A percentile compares a stretch with the other conserved stretches of the same genome.
Evolutionary conservation across 2,329 filamentous ascomycete genomes (phyloP).

Genomic region (Colletotrichum phormii): DNA sequence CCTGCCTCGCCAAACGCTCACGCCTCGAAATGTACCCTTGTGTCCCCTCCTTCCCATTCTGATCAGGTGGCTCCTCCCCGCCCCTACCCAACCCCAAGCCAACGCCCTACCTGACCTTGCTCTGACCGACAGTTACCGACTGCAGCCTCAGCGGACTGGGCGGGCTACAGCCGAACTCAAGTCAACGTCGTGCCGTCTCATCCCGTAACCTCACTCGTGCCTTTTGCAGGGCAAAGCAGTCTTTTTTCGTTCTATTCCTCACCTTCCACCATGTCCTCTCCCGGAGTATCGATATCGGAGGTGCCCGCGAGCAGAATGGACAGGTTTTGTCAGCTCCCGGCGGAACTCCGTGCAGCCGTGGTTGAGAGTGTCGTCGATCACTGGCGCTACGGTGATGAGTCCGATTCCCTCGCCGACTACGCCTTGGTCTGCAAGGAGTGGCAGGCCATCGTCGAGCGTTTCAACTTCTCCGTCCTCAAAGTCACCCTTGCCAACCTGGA

Average conservation of each 20-base stretch:
- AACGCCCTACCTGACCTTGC: constrained; percentile 26
- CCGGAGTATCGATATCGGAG: constrained; percentile 12
- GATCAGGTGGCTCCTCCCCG: constrained; percentile 32
- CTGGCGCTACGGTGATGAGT: constrained; percentile 37
- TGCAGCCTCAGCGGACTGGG: constrained; percentile 31
- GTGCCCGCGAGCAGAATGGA: constrained; percentile 26
- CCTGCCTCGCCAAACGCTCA: constrained; percentile 2
- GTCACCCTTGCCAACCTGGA: constrained; percentile 36
- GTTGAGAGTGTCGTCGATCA: constrained; percentile 34
- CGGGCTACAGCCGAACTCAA: constrained; percentile 32
- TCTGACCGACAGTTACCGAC: constrained; percentile 35
- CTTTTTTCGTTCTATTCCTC: not conserved
- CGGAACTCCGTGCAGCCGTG: constrained; percentile 36
- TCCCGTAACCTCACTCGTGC: constrained; percentile 30
- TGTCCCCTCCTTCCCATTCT: not conserved
- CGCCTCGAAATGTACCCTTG: constrained; percentile 11
- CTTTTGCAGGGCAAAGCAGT: constrained; percentile 2
- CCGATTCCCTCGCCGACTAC: constrained; percentile 37
- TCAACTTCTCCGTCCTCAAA: constrained; percentile 39
- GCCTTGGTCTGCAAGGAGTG: constrained; percentile 43
- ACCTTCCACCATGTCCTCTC: constrained; percentile 4
- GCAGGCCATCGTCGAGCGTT: constrained; percentile 41
- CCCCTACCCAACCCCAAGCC: constrained; percentile 5
- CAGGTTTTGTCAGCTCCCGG: constrained; percentile 27
- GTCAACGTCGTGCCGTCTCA: constrained; percentile 35